Evolutionary conservation across 192 early-diverging fungal genomes (phyloP), one percentile per base, ranked within the genome.

Genomic region (Coemansia sp.): DNA sequence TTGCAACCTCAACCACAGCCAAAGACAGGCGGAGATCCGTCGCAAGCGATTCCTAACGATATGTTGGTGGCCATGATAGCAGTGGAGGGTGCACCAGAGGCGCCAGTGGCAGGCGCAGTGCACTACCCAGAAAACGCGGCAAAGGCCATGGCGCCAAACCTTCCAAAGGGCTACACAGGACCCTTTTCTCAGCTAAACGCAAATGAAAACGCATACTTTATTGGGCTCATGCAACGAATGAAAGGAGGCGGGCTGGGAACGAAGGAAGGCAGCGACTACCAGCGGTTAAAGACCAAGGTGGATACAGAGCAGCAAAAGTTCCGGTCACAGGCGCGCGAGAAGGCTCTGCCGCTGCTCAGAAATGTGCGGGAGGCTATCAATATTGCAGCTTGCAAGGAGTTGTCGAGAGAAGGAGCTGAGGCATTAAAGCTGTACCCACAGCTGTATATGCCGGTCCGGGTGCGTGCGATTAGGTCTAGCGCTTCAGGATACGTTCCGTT

Each of bases 31-130:
- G 25, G 23, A 14, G 5, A 22, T 3, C 7, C 31, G 41, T 18
- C 24, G 30, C 49, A 60, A 9, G 27, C 49, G 5, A 72, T 79
- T 9, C 65, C 77, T 0, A 58, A 54, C 32, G 77, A 80, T 38
- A 67, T 80, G 68, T 32, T 80, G 21, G 72, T 63, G 28, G 77
- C 71, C 16, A 74, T 80, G 77, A 57, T 58, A 62, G 77, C 77
- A 7, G 64, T 80, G 8, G 77, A 80, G 48, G 72, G 72, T 12
- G 28, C 50, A 24, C 7, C 41, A 21, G 62, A 60, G 58, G 16
- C 12, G 4, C 19, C 56, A 56, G 48, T 30, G n/a, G 19, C 52
- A 22, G 25, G 54, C 0, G 4, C 58, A 18, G 27, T 28, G 2
- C 24, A 28, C 0, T 7, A 38, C 24, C 25, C 51, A 24, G 58